Percentiles rank a stretch among this genome's conserved stretches.
These are phyloP conservation scores for Hypoxylon sp. DNA, from an alignment of 2,329 filamentous ascomycete genomes.

Conservation along the genomic window DNA sequence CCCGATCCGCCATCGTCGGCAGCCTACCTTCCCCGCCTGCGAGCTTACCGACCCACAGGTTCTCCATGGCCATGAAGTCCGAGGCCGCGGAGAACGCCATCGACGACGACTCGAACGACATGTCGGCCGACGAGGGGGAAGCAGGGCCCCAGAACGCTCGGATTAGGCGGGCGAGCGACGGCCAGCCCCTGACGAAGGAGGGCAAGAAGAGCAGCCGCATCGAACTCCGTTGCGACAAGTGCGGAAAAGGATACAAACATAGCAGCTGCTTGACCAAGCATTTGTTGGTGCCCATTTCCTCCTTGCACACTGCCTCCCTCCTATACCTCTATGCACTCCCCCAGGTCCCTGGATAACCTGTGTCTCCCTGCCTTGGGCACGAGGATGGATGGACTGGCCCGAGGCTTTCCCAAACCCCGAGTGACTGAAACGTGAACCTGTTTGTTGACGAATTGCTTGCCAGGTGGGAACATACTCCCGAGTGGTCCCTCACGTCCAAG, in stretches of 20 bases:
- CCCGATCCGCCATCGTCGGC: slow-evolving; percentile 60
- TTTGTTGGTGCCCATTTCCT: slow-evolving; percentile 86
- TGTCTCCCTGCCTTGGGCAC: slow-evolving; percentile 38
- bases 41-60: slow-evolving; percentile 69
- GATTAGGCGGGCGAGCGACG: slow-evolving; percentile 78
- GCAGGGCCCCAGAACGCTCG: slow-evolving; percentile 58
- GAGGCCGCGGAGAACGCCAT: slow-evolving; percentile 68
- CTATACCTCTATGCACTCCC: slow-evolving; percentile 45
- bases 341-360: slow-evolving; percentile 40
- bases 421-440: slow-evolving; percentile 43
- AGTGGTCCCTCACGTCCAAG: slow-evolving; percentile 97
- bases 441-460: slow-evolving; percentile 50
- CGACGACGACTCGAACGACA: slow-evolving; percentile 70
- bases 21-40: slow-evolving; percentile 71
- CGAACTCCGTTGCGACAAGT: slow-evolving; percentile 95
- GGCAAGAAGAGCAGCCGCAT: slow-evolving; percentile 80
- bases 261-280: slow-evolving; percentile 99
- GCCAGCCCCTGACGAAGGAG: slow-evolving; percentile 80
- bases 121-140: slow-evolving; percentile 63
- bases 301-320: slow-evolving; percentile 54
- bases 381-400: slow-evolving; percentile 45
- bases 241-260: slow-evolving; percentile 99
- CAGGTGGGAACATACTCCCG: slow-evolving; percentile 99
- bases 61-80: slow-evolving; percentile 57
- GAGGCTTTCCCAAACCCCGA: slow-evolving; percentile 39